A percentile compares a stretch with the other conserved stretches of the same genome.
phyloP scores from a whole-genome alignment of 78 protist genomes.

The Bigelowiella natans region DNA sequence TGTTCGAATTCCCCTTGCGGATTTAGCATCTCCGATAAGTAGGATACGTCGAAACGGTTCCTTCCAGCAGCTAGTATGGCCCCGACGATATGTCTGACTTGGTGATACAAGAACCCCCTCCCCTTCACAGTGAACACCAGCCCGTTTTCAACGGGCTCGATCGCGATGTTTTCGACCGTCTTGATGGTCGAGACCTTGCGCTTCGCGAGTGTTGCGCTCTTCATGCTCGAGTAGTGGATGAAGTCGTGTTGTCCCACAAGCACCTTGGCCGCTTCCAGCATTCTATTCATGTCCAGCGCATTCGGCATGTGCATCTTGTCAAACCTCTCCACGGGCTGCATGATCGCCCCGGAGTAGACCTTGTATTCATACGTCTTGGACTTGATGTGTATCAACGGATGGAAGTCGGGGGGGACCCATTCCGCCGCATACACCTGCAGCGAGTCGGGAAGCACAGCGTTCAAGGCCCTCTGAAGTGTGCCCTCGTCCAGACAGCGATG shows the following conservation, averaged over 20 bases:
- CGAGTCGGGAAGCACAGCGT: background rate
- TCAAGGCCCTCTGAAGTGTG: background rate
- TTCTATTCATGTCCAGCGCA: background rate
- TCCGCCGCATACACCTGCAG: background rate
- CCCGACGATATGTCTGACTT: background rate
- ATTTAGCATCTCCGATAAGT: background rate
- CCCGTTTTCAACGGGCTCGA: too few species aligned
- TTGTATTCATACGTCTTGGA: background rate
- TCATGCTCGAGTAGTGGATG: background rate
- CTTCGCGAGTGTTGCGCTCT: too few species aligned
- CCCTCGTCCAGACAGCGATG: background rate
- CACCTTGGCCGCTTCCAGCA: background rate
- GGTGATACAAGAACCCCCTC: background rate
- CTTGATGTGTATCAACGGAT: background rate
- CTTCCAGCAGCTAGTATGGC: background rate
- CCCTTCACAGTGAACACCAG: too few species aligned
- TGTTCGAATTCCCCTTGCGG: background rate
- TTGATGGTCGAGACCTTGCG: too few species aligned
- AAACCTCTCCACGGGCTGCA: background rate
- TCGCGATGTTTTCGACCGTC: too few species aligned
- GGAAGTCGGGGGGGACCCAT: background rate
- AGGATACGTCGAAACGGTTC: background rate
- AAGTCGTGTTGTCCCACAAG: background rate
- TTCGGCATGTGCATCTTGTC: background rate
- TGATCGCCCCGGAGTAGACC: background rate